Percentiles rank a stretch among this genome's conserved stretches.
Conservation (phyloP, 805 yeast genomes). For the Candida ponderosae region DNA sequence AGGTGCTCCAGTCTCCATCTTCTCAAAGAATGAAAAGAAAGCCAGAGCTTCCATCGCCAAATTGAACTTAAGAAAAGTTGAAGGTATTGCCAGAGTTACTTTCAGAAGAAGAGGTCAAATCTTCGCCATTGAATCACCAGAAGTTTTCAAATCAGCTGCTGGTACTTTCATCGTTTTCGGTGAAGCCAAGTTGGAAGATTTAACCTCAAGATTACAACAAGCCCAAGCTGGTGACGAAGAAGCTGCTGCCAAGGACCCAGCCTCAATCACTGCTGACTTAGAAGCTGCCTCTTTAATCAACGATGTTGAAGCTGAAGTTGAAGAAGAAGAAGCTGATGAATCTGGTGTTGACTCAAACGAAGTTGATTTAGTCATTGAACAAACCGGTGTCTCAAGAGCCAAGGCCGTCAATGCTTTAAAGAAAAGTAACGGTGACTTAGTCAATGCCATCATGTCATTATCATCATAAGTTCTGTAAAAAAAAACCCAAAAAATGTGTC, state of each 20-base stretch:
- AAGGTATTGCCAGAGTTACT: slow-evolving; percentile 92
- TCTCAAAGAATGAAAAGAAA: slow-evolving; percentile 89
- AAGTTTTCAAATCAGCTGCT: slow-evolving; percentile 86
- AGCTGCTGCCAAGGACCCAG: slow-evolving; percentile 60
- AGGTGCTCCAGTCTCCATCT: slow-evolving; percentile 75
- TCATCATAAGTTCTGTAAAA: slow-evolving; percentile 21
- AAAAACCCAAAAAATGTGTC: too few species aligned
- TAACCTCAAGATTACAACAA: slow-evolving; percentile 80
- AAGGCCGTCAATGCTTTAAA: slow-evolving; percentile 90
- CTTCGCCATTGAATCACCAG: slow-evolving; percentile 89
- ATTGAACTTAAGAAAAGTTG: slow-evolving; percentile 82
- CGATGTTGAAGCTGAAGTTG: too few species aligned
- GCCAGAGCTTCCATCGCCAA: slow-evolving; percentile 87
- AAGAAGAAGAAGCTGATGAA: slow-evolving; percentile 34
- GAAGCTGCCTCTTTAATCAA: slow-evolving; percentile 55
- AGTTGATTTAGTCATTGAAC: slow-evolving; percentile 74
- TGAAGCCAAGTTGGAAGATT: slow-evolving; percentile 94
- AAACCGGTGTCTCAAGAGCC: slow-evolving; percentile 74
- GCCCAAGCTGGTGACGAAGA: slow-evolving; percentile 58
- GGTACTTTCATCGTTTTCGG: slow-evolving; percentile 97
- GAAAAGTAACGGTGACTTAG: slow-evolving; percentile 88
- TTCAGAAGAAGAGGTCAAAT: slow-evolving; percentile 89
- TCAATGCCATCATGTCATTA: slow-evolving; percentile 89
- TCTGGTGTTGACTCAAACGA: slow-evolving; percentile 28
- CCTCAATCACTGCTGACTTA: slow-evolving; percentile 76